Conservation (phyloP, 2,329 filamentous ascomycete genomes). For the Penicillium verrucosum region DNA sequence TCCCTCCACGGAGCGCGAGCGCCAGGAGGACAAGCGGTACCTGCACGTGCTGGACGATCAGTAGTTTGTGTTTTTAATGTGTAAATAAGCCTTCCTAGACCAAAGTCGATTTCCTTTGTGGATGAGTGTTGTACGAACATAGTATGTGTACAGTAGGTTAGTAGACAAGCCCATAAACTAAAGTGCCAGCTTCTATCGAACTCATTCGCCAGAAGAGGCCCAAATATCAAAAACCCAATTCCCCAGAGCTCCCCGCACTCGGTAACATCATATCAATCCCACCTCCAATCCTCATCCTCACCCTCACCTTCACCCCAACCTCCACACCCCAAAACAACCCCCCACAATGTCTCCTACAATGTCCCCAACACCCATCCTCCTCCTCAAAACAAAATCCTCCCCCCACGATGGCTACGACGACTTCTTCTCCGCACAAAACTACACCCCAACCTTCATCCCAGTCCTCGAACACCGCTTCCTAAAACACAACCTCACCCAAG, state of each 20-base stretch:
- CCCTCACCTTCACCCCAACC: not conserved
- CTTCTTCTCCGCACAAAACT: slow-evolving; percentile 38
- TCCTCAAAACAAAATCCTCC: slow-evolving; percentile 48
- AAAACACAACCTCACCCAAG: slow-evolving; percentile 31
- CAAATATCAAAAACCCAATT: not conserved
- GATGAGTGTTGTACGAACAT: not conserved
- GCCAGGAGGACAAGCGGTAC: slow-evolving; percentile 92
- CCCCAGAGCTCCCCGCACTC: slow-evolving; percentile 4
- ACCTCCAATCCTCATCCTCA: not conserved
- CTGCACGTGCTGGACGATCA: slow-evolving; percentile 88
- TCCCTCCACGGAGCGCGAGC: slow-evolving; percentile 91
- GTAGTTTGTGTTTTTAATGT: slow-evolving; percentile 50
- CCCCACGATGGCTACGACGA: slow-evolving; percentile 47
- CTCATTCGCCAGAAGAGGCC: not conserved
- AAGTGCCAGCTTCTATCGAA: not conserved
- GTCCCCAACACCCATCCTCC: slow-evolving; percentile 35
- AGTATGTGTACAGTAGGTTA: not conserved
- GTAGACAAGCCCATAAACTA: not conserved
- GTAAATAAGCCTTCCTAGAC: slow-evolving; percentile 43
- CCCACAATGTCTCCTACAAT: not conserved
- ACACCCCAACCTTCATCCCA: slow-evolving; percentile 44
- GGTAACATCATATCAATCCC: not conserved
- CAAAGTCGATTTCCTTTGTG: slow-evolving; percentile 36
- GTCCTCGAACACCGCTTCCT: slow-evolving; percentile 47
- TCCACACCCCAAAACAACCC: not conserved